Evolutionary conservation across 768 basidiomycete species (phyloP), one percentile per base, ranked within the genome.

Genomic region (Mycena galericulata): DNA sequence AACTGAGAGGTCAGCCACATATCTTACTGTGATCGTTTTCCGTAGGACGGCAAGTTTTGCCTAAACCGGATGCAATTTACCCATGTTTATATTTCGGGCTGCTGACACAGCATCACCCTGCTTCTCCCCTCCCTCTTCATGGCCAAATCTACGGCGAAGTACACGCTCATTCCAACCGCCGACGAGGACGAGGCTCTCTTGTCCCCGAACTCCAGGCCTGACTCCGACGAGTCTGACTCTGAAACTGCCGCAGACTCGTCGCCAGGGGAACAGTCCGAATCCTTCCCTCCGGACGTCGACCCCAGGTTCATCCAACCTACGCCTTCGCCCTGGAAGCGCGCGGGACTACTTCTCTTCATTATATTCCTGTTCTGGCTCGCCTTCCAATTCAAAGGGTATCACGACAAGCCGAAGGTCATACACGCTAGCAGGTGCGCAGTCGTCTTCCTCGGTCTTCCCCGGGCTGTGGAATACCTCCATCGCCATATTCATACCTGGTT

Each of bases 271-370:
- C 34, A 6, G 34, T 69, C 70, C 14, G 9, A n/a, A 24, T 75
- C 75, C 22, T 58, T 58, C 41, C 56, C 56, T 18, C 56, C 56
- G 17, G 4, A 26, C 22, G 29, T 32, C 27, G 85, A 86, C 73
- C 79, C 83, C 2, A 82, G 85, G 49, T 89, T 89, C 77, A 80
- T 84, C 68, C 79, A 81, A n/a, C 85, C 83, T 1, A 79, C 85
- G 20, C 87, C 87, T 9, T 79, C 87, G 4, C 76, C 79, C 45
- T 88, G 84, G 83, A 87, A 87, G 70, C 84, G 89, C 46, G 79
- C 81, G 11, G 80, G 82, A 6, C 75, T 89, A 53, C 60, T 90
- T 34, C 34, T 36, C 34, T 14, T 36, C 8, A 6, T 36, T 36
- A 36, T 36, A 14, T 6, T 36, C 34, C 34, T 36, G 34, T 36